Evolutionary conservation across 176 grass and related monocot species (phyloP).

Genomic region (Cenchrus fungigraminus): DNA sequence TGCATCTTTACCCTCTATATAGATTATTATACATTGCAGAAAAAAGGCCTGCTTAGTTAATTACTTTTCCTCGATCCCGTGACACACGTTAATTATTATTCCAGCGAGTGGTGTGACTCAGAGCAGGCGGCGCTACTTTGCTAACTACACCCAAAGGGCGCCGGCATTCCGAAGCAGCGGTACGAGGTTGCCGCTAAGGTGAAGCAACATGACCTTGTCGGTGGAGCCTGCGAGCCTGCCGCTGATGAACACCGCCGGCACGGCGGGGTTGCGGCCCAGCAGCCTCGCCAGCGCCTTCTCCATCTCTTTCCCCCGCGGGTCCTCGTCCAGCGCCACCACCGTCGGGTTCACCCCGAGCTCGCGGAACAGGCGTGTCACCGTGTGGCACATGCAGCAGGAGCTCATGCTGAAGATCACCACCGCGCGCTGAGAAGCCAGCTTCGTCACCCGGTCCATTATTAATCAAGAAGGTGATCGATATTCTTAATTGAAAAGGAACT

Average conservation of each 20-base stretch:
- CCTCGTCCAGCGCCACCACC: slow-evolving; percentile 54
- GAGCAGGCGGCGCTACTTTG: background rate
- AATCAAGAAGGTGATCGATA: background rate
- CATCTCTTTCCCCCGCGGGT: slow-evolving; percentile 50
- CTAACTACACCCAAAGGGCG: slow-evolving; percentile 46
- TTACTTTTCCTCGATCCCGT: background rate
- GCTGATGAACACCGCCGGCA: slow-evolving; percentile 58
- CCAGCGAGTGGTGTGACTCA: background rate
- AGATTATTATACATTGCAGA: slow-evolving; percentile 32
- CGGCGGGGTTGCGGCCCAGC: slow-evolving; percentile 49
- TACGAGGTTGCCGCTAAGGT: slow-evolving; percentile 51
- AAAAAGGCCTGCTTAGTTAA: slow-evolving; percentile 22
- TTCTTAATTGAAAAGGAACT: background rate
- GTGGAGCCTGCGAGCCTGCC: slow-evolving; percentile 52
- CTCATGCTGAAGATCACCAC: slow-evolving; percentile 83
- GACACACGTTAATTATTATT: slow-evolving; percentile 2
- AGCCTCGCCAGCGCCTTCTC: slow-evolving; percentile 52
- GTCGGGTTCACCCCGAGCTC: slow-evolving; percentile 61
- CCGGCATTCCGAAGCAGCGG: slow-evolving; percentile 53
- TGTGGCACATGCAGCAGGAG: slow-evolving; percentile 93
- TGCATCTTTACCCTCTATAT: background rate
- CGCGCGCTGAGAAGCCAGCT: slow-evolving; percentile 64
- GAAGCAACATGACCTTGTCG: slow-evolving; percentile 59
- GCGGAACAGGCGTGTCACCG: slow-evolving; percentile 54
- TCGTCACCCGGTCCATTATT: slow-evolving; percentile 66